These are phyloP conservation scores for Petunia axillaris DNA, from an alignment of 257 asterid species.

Conservation along the genomic window DNA sequence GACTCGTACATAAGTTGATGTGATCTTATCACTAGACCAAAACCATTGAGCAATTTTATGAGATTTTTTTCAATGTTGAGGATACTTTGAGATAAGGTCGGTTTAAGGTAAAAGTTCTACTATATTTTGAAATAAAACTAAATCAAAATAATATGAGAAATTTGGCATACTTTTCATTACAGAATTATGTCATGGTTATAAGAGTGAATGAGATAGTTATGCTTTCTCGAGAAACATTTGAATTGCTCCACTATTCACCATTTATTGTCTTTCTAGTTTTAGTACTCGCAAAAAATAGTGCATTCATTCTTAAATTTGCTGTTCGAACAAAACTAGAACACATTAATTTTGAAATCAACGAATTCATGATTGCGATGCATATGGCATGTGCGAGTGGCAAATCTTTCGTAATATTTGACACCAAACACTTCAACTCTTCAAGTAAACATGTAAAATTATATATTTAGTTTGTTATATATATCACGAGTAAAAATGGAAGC, in stretches of 20 bases:
- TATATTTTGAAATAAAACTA: not conserved
- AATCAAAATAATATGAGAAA: not conserved
- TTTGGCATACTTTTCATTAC: not conserved
- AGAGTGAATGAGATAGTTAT: not conserved
- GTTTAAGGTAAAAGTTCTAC: not conserved
- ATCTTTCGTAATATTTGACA: not conserved
- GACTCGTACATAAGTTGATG: too few relatives aligned
- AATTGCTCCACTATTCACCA: not conserved
- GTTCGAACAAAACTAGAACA: not conserved
- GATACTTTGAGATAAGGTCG: not conserved
- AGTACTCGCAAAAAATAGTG: not conserved
- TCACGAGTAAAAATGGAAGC: too few relatives aligned
- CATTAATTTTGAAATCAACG: not conserved
- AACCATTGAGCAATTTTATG: too few relatives aligned
- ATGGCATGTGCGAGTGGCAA: not conserved
- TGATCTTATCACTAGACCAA: too few relatives aligned
- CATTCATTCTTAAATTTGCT: not conserved
- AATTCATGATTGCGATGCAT: conserved; percentile 6
- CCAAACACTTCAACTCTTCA: not conserved
- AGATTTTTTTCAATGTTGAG: not conserved
- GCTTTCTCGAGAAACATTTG: not conserved
- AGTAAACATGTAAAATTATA: not conserved
- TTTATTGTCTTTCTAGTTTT: not conserved
- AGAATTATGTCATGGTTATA: not conserved
- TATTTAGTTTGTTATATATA: not conserved